These are phyloP conservation scores for Stereocaulon alpinum DNA, from an alignment of 495 filamentous ascomycete genomes.

Conservation along the genomic window DNA sequence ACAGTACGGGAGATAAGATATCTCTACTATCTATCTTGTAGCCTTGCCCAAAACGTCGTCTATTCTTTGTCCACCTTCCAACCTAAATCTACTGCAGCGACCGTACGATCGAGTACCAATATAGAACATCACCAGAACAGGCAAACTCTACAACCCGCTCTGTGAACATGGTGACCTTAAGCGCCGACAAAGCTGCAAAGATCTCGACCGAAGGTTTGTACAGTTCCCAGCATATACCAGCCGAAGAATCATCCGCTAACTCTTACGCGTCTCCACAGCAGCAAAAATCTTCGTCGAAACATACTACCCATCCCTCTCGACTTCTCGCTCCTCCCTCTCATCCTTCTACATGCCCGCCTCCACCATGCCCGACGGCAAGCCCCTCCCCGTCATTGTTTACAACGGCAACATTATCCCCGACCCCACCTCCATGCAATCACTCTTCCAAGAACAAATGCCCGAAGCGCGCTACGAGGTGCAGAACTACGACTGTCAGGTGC, in stretches of 20 bases:
- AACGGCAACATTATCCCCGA: constrained; percentile 53
- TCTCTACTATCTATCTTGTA: too few species aligned
- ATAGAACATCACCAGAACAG: too few species aligned
- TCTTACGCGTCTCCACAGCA: constrained; percentile 26
- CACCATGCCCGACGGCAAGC: constrained; percentile 29
- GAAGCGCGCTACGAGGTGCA: constrained; percentile 51
- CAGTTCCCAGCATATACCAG: not conserved
- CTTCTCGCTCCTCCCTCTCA: constrained; percentile 40
- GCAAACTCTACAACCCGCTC: too few species aligned
- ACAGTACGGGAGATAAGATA: too few species aligned
- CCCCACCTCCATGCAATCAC: constrained; percentile 45
- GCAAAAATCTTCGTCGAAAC: constrained; percentile 42
- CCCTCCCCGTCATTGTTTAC: constrained; percentile 47
- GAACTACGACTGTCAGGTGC: constrained; percentile 59
- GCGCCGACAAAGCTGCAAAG: constrained; percentile 35
- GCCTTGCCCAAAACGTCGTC: too few species aligned
- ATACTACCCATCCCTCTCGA: constrained; percentile 47
- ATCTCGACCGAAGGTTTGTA: constrained; percentile 40
- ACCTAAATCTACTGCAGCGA: too few species aligned
- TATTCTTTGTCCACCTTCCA: too few species aligned
- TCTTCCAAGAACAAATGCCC: constrained; percentile 54
- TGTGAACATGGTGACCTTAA: constrained; percentile 30
- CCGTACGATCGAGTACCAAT: too few species aligned
- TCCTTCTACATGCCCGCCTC: constrained; percentile 47
- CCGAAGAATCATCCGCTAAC: not conserved